Evolutionary conservation across 192 early-diverging fungal species (phyloP).

Genomic region (Pecoramyces ruminantium): DNA sequence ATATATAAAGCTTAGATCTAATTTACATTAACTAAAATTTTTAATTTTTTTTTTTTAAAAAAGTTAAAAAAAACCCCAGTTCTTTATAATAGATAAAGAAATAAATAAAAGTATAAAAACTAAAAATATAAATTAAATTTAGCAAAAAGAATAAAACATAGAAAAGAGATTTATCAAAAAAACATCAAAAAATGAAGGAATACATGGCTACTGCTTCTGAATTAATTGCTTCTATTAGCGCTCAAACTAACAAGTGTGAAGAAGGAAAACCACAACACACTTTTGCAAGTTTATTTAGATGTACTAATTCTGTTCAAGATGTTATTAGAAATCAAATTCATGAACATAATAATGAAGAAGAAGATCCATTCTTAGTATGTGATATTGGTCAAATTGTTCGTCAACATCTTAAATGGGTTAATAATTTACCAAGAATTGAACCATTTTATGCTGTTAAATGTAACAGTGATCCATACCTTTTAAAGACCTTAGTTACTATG

Average conservation of each 20-base stretch:
- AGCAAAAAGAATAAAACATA: no score
- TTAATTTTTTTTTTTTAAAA: no score
- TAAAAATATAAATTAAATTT: no score
- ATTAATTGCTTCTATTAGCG: neutral
- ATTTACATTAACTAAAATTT: no score
- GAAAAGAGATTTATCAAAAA: no score
- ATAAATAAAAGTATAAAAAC: no score
- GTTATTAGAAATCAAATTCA: neutral
- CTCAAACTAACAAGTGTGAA: neutral
- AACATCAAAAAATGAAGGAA: neutral
- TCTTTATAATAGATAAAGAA: no score
- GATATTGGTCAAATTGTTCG: slow-evolving; percentile 82
- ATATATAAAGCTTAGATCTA: no score
- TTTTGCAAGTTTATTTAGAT: neutral
- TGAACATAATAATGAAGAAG: neutral
- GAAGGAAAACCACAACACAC: neutral
- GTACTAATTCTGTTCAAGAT: neutral
- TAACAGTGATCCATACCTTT: slow-evolving; percentile 75
- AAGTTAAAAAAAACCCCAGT: no score
- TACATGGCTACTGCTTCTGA: neutral
- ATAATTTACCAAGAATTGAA: slow-evolving; percentile 75
- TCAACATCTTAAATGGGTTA: slow-evolving; percentile 71
- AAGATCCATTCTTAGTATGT: slow-evolving; percentile 89
- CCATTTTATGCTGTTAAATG: slow-evolving; percentile 98
- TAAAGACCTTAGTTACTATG: slow-evolving; percentile 60